Evolutionary conservation across 2,329 filamentous ascomycete genomes (phyloP), one percentile per base, ranked within the genome.

Genomic region (Arachnomyces sp.): DNA sequence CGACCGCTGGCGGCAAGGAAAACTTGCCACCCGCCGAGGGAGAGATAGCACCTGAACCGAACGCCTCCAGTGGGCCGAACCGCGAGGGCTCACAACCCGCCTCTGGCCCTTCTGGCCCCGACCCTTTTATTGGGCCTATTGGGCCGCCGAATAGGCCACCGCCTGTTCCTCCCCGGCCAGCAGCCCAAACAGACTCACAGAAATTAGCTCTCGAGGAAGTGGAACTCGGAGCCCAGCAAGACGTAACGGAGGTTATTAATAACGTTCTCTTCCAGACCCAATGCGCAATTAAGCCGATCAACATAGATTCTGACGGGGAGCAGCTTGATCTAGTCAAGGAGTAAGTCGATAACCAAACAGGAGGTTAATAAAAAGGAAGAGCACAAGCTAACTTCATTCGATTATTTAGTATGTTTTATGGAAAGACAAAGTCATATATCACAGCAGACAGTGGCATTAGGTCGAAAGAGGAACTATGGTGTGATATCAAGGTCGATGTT

Each of bases 241-340:
- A 98, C 63, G 90, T 95, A 3, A 88, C 88, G 9, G 92, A 98
- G 62, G 90, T 95, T 34, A 89, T 95, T 67, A 87, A 87, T 43
- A 92, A 90, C 53, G 85, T 95, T 17, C 78, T 95, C 43, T 88
- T 90, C 55, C 84, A 92, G 37, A 71, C 95, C n/a, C 85, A 92
- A 54, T 88, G 86, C 38, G 89, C 90, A 2, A 89, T 96, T 55
- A 80, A 75, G 42, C 77, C 86, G 4, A 74, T 74, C n/a, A 75
- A 74, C 3, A 68, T 76, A 28, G 78, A 86, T 42, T 65, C 73
- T 5, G 75, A 80, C 33, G 84, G 83, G 3, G 83, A 93, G 48
- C 90, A 95, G 60, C 66, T 80, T 14, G 92, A 96, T 57, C 73
- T 78, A 42, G 78, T 95, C 46, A 87, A 87, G 62, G 71, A 85